Base-by-base conservation (phyloP, 2,329 filamentous ascomycete genomes). In the Nigrospora sphaerica region DNA sequence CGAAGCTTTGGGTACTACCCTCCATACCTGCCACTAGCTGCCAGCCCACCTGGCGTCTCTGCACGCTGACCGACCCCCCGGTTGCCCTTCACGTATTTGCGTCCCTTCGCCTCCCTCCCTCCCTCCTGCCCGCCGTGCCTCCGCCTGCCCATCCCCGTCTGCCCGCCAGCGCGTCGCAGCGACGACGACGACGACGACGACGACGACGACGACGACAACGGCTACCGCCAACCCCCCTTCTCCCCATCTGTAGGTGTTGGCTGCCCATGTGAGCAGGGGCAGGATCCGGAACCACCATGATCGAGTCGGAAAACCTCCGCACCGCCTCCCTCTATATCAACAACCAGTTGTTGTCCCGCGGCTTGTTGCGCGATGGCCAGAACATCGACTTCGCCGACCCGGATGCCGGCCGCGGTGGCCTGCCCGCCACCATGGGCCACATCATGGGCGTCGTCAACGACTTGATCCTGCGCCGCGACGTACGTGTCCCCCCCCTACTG, bases 391-490 rank as follows among this genome's bases (percentile, higher is more conserved):
- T 98, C 64, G 83, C 86, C 49, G 73, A 81, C 51, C 85, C 87
- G 10, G 80, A 80, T 52, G 77, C 74, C 49, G 79, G 83, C 52
- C 75, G 76, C 16, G 80, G 78, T 16, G 74, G 80, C 34, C 77
- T 74, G 37, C 62, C 64, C 19, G 79, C 77, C 43, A 87, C 86
- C 16, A 92, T 93, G 83, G 85, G 86, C 17, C 81, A 83, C 54
- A 84, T 97, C 57, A 95, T 98, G 69, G 87, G 92, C 61, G 77
- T 98, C 19, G 82, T 98, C 42, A 95, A 98, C 66, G 93, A 98
- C 62, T 69, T 98, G 56, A 88, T 98, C 49, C 65, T 96, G 49
- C 81, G 91, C 54, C 81, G 91, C 72, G 93, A 98, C 64, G 89
- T 95, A 72, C 57, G 82, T 42, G 16, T 34, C n/a, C 10, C 32